Base-by-base conservation (phyloP, 2,329 filamentous ascomycete genomes). In the Zopfia rhizophila region DNA sequence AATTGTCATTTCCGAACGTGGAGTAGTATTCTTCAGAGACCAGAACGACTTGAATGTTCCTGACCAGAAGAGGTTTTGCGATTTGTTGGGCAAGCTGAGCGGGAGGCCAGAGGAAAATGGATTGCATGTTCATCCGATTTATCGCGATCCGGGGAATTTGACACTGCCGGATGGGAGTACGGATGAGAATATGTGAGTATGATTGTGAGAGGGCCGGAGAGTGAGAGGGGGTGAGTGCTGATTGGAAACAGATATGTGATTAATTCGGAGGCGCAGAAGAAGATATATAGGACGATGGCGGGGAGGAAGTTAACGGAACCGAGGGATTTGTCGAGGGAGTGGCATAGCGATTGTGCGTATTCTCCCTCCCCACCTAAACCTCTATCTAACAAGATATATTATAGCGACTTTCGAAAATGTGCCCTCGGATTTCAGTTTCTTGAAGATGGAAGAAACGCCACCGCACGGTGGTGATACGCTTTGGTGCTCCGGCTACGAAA, bases 181-280 rank as follows among this genome's bases (percentile, higher is more conserved):
- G 1, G 55, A 58, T 24, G 53, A 56, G 35, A 56, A 58, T 23
- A 58, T 58, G 40, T 50, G 42, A 28, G 31, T 22, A 5, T 16
- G n/a, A n/a, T n/a, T n/a, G n/a, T n/a, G n/a, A n/a, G n/a, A n/a
- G n/a, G n/a, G n/a, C n/a, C n/a, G n/a, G n/a, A n/a, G n/a, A n/a
- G n/a, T n/a, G n/a, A n/a, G n/a, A n/a, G n/a, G n/a, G n/a, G n/a
- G n/a, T n/a, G n/a, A n/a, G n/a, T n/a, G n/a, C n/a, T n/a, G n/a
- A n/a, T n/a, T n/a, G n/a, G n/a, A n/a, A n/a, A 87, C 63, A 84
- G 89, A 61, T 86, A 80, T 69, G 79, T 82, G 45, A 88, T 88
- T 58, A 83, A 79, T 28, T 86, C 83, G 0, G 74, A 77, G 21
- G 76, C 82, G 65, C 65, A 62, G 55, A 44, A 62, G 22, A 54